These are phyloP conservation scores for Apiospora saccharicola DNA, from an alignment of 2,329 filamentous ascomycete genomes.

Conservation along the genomic window DNA sequence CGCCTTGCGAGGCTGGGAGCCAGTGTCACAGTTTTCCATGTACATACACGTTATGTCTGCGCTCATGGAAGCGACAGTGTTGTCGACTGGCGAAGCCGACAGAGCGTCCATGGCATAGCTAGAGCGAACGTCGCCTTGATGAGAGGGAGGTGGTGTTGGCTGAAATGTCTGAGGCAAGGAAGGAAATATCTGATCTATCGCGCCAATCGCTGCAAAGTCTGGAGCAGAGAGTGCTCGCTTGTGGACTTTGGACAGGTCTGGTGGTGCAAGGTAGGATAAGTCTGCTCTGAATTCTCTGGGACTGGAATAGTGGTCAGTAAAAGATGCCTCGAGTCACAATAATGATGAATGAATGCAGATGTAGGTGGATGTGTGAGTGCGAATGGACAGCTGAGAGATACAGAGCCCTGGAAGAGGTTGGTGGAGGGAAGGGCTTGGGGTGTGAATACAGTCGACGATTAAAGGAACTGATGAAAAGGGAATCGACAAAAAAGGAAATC, in stretches of 20 bases:
- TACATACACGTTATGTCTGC: slow-evolving; percentile 58
- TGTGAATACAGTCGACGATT: neutral
- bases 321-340: neutral
- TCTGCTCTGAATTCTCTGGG: slow-evolving; percentile 28
- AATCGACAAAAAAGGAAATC: too few species aligned
- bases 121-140: slow-evolving; percentile 33
- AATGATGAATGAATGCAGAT: neutral
- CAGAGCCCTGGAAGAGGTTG: neutral
- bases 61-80: slow-evolving; percentile 29
- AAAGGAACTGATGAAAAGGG: neutral
- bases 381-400: neutral
- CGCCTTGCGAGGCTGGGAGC: slow-evolving; percentile 72
- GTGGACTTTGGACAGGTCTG: slow-evolving; percentile 45
- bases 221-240: slow-evolving; percentile 60
- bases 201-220: slow-evolving; percentile 46
- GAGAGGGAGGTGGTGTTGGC: slow-evolving; percentile 37
- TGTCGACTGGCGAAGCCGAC: slow-evolving; percentile 31
- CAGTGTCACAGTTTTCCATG: slow-evolving; percentile 64
- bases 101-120: slow-evolving; percentile 33
- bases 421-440: neutral
- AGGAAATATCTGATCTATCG: slow-evolving; percentile 32
- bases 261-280: slow-evolving; percentile 29
- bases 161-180: slow-evolving; percentile 38
- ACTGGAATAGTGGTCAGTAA: slow-evolving; percentile 26
- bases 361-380: neutral